Base-by-base conservation (phyloP, 2,329 filamentous ascomycete species). In the Verticillium longisporum region DNA sequence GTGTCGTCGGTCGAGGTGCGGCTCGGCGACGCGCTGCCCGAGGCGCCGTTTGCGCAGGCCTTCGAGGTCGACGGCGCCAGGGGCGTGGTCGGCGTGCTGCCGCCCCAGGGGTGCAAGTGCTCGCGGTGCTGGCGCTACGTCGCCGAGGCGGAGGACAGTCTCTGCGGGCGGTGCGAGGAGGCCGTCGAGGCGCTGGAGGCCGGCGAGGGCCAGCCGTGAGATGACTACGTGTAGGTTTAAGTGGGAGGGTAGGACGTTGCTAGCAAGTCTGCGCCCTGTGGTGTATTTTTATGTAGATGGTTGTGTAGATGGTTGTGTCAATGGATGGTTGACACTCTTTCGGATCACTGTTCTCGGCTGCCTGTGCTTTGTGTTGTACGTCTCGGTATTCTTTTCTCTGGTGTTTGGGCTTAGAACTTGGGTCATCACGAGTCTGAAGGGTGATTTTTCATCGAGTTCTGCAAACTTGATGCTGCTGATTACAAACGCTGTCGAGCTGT, bases 51-150 rank as follows among this genome's bases (percentile, higher is more conserved):
- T 65, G 68, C 65, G 6, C 75, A 75, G 58, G 70, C 73, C 10
- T 78, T 83, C 59, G 78, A 79, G 64, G 72, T 78, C 2, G 68
- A 70, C 45, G 57, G 57, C 32, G 60, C 62, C 6, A 66, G 66
- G 61, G 76, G 75, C 37, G 74, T 67, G 34, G 79, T 78, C 26
- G 74, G 76, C 65, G 78, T 82, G 26, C 66, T 80, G 58, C 80
- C 83, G 61, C 83, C 83, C 1, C 72, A 68, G 66, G 69, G 79
- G 13, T 75, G 80, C 56, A 99, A 98, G 74, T 99, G 95, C 72
- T 81, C 85, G 1, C 82, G 95, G 58, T 99, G 95, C 76, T 99
- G 95, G 95, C 85, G 89, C 64, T 96, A 91, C 73, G 81, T 89
- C 31, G 87, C 89, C n/a, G 78, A 83, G n/a, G 75, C 75, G 56